Base-by-base conservation (phyloP, 768 basidiomycete species). In the Mycena kentingensis region DNA sequence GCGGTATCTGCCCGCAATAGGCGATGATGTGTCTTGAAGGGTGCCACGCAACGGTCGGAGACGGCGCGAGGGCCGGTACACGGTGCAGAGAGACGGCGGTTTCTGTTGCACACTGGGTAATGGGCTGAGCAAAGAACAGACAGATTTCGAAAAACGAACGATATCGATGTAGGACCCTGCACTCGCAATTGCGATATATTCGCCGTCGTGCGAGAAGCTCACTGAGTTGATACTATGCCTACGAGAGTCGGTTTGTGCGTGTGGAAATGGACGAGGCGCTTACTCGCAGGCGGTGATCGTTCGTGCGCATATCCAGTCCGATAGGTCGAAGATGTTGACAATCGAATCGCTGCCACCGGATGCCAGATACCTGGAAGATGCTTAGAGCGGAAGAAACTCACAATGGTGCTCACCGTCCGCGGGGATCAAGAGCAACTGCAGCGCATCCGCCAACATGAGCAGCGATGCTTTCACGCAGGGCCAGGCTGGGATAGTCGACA, bases 261-360 rank as follows among this genome's bases (percentile, higher is more conserved):
- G 26, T 5, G 3, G 5, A 35, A 55, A 3, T 5, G 21, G 27
- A 15, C 21, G 37, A 5, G 13, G 6, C 3, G 81, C 87, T 58
- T 64, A 92, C 90, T 93, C 89, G 84, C 87, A 89, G 21, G 82
- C 76, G 18, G 85, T 81, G 54, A 91, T 88, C 16, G 88, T 90
- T 39, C 86, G 78, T 4, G 81, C 79, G 54, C 84, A 87, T 60
- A 92, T 87, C 89, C 88, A 90, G 52, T 90, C 86, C n/a, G 76
- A 74, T 52, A 85, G 61, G 65, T 91, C 89, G 61, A 90, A 90
- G 64, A 92, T 72, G 62, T 90, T 88, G 42, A 93, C 84, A 49
- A 93, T 91, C 7, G 88, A 88, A 63, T 93, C 90, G 49, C 81
- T 77, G 12, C 90, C 90, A 27, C 90, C 89, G 1, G 88, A 87